A percentile compares a stretch with the other conserved stretches of the same genome.
Conservation (phyloP, 2,329 filamentous ascomycete species). For the Colletotrichum trifolii region DNA sequence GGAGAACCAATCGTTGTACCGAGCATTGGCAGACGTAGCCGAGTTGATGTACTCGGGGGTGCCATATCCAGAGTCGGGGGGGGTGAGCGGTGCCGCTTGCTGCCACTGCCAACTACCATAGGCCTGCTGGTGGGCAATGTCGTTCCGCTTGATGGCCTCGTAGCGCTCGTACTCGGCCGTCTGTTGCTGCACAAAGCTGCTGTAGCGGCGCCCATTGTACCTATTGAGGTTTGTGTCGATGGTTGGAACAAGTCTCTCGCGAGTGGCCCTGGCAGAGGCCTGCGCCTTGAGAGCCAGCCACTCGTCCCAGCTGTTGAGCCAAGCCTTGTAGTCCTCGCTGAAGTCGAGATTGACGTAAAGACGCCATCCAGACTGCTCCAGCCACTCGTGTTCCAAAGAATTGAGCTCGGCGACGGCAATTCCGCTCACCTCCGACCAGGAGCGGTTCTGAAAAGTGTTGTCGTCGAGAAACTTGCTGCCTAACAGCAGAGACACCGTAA, state of each 20-base stretch:
- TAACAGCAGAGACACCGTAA: conserved; percentile 85
- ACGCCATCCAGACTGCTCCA: conserved; percentile 83
- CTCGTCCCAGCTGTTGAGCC: conserved; percentile 70
- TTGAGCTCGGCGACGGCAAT: conserved; percentile 89
- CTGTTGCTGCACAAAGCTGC: conserved; percentile 65
- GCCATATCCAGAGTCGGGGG: conserved; percentile 71
- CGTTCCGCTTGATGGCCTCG: conserved; percentile 56
- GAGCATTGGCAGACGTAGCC: conserved; percentile 63
- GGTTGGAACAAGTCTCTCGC: conserved; percentile 61
- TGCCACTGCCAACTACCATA: conserved; percentile 50
- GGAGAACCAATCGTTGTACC: conserved; percentile 68
- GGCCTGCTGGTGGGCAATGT: conserved; percentile 45
- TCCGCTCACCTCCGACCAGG: conserved; percentile 94
- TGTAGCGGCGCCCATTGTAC: conserved; percentile 50
- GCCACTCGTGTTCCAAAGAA: conserved; percentile 87
- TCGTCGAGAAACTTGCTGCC: conserved; percentile 97
- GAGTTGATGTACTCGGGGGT: conserved; percentile 69
- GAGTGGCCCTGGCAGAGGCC: conserved; percentile 48
- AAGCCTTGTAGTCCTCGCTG: conserved; percentile 76
- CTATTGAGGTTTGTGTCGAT: conserved; percentile 41
- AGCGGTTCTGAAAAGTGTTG: conserved; percentile 97
- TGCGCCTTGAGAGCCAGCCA: conserved; percentile 66
- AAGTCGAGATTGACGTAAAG: conserved; percentile 87
- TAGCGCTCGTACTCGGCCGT: conserved; percentile 64
- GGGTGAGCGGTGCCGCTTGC: conserved; percentile 60